phyloP scores from a whole-genome alignment of 2,329 filamentous ascomycete species.

The Microdochium paspali region DNA sequence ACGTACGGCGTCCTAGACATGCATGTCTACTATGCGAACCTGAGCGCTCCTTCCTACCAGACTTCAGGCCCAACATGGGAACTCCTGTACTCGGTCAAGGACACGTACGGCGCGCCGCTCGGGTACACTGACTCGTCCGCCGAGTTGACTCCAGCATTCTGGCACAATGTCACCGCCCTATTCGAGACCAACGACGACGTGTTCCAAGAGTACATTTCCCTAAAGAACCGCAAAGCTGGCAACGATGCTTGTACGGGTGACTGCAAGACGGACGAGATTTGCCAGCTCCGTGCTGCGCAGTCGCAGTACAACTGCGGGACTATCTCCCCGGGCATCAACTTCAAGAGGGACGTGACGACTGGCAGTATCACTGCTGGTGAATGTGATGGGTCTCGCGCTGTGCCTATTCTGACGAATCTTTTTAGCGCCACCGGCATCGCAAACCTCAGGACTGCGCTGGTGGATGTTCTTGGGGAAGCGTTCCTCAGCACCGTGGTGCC shows the following conservation, averaged over 20 bases:
- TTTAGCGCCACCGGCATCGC: neutral
- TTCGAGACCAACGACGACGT: slow-evolving; percentile 23
- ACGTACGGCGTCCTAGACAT: slow-evolving; percentile 21
- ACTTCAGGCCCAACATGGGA: neutral
- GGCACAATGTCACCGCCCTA: slow-evolving; percentile 29
- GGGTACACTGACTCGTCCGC: neutral
- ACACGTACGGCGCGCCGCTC: neutral
- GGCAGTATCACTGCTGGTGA: neutral
- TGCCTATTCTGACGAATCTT: neutral
- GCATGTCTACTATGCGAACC: slow-evolving; percentile 17
- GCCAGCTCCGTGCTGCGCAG: slow-evolving; percentile 23
- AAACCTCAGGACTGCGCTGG: neutral
- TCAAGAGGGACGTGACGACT: neutral
- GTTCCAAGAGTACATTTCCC: slow-evolving; percentile 26
- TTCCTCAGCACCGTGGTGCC: neutral
- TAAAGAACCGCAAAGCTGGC: slow-evolving; percentile 20
- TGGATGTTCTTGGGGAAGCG: neutral
- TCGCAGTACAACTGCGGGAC: slow-evolving; percentile 24
- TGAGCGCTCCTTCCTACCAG: slow-evolving; percentile 15
- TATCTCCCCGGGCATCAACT: neutral
- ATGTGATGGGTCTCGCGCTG: neutral
- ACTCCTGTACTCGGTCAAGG: neutral
- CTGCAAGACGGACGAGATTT: slow-evolving; percentile 24
- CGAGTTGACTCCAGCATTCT: slow-evolving; percentile 23
- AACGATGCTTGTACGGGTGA: slow-evolving; percentile 20